phyloP scores from a whole-genome alignment of 768 basidiomycete genomes.

The Tricholoma furcatifolium region DNA sequence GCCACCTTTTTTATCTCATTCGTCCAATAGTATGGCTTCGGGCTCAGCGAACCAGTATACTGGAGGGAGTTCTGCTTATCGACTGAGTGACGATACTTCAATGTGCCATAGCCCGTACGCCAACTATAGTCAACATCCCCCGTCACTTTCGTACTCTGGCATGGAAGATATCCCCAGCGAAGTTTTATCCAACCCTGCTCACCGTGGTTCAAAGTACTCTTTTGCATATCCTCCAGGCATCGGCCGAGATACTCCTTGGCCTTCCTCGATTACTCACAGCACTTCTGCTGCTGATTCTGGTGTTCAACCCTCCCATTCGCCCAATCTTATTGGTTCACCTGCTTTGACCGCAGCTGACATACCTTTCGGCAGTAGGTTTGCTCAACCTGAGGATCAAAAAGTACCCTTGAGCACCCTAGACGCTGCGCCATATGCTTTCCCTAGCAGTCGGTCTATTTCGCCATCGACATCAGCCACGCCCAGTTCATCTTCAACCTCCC shows the following conservation, averaged over 20 bases:
- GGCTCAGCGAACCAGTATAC: conserved; percentile 35
- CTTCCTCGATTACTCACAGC: conserved; percentile 27
- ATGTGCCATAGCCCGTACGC: conserved; percentile 45
- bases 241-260: conserved; percentile 40
- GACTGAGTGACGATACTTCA: conserved; percentile 45
- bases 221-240: conserved; percentile 42
- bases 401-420: conserved; percentile 48
- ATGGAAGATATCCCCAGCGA: conserved; percentile 29
- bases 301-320: conserved; percentile 48
- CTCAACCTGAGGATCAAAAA: conserved; percentile 54
- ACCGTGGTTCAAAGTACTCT: conserved; percentile 53
- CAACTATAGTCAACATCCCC: conserved; percentile 46
- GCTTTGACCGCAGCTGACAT: conserved; percentile 41
- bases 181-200: conserved; percentile 27
- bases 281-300: conserved; percentile 41
- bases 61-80: conserved; percentile 43
- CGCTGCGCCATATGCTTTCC: conserved; percentile 56
- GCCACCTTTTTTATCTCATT: conserved; percentile 36
- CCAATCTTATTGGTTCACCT: conserved; percentile 58
- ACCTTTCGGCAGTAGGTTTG: conserved; percentile 27
- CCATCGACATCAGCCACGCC: conserved; percentile 59
- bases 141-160: conserved; percentile 38
- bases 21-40: conserved; percentile 28
- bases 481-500: conserved; percentile 58
- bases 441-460: conserved; percentile 70